Evolutionary conservation across 78 protist genomes (phyloP).

Genomic region (Pigoraptor vietnamica): DNA sequence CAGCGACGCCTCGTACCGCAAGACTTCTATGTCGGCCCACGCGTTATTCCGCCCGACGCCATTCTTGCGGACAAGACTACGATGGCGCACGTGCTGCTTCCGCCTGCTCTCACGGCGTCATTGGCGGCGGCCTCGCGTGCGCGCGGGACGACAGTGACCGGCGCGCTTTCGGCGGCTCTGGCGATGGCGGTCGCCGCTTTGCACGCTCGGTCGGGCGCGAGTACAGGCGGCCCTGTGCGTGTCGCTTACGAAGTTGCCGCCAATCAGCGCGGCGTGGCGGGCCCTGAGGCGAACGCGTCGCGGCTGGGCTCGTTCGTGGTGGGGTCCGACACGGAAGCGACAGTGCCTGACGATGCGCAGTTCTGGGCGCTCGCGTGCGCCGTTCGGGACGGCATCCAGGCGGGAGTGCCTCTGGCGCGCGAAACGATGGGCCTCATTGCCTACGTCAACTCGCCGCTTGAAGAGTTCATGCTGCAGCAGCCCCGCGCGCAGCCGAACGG

Average conservation of each 20-base stretch:
- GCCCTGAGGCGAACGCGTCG: neutral
- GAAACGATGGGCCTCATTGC: neutral
- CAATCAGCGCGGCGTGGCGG: neutral
- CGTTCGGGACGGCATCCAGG: neutral
- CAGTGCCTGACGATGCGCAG: neutral
- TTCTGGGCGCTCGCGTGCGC: neutral
- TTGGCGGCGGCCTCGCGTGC: neutral
- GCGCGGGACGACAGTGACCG: neutral
- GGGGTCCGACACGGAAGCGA: neutral
- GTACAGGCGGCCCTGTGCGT: neutral
- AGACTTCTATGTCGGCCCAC: neutral
- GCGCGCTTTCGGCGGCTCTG: neutral
- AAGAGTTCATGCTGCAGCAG: neutral
- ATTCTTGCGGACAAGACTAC: neutral
- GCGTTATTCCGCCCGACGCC: neutral
- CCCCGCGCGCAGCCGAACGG: neutral
- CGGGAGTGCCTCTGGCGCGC: neutral
- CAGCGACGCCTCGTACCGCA: neutral
- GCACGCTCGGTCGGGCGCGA: neutral
- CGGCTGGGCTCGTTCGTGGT: neutral
- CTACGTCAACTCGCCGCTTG: neutral
- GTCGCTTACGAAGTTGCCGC: neutral
- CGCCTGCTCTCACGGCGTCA: neutral
- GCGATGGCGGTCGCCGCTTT: neutral
- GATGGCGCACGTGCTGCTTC: neutral